Evolutionary conservation across 2,329 filamentous ascomycete genomes (phyloP), one percentile per base, ranked within the genome.

Genomic region (Aspergillus quadricinctus): DNA sequence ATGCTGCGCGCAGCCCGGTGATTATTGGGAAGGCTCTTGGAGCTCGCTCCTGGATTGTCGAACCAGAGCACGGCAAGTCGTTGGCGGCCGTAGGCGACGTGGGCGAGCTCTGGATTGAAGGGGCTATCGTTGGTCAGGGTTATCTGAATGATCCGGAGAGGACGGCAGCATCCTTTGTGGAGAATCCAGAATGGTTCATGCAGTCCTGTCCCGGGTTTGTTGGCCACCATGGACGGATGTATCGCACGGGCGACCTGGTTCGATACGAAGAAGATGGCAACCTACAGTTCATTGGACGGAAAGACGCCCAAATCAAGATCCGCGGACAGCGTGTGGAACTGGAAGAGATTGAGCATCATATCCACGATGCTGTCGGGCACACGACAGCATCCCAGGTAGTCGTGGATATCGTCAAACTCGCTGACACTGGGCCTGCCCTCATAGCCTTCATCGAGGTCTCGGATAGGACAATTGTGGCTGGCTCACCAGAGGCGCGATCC

Each of bases 281-380:
- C 68, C 65, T 11, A 62, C 73, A 55, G 49, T 68, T 57, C 45
- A 19, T 84, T 10, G 83, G 83, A 1, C 77, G 85, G 35, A 83
- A 81, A 59, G 84, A 87, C 58, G 78, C 78, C 28, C 84, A 84
- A 66, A 80, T 85, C 53, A 87, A 88, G 69, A 69, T 87, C 19
- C 75, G 77, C 3, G 87, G 87, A 23, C 84, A 81, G 61, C 74
- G 84, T 46, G 80, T 85, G 46, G 87, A 84, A 70, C 76, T 83
- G 55, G 75, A 68, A 40, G 77, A 75, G 63, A 75, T 75, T 51
- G 79, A 71, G 64, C 66, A 67, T 60, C 74, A 73, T 19, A 28
- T 28, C 27, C 27, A 6, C 27, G 27, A 4, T 28, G 27, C 5
- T 6, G 6, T 28, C 27, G 27, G 27, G n/a, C n/a, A 28, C 4